phyloP scores from a whole-genome alignment of 2,329 filamentous ascomycete species.

The Nemania serpens region DNA sequence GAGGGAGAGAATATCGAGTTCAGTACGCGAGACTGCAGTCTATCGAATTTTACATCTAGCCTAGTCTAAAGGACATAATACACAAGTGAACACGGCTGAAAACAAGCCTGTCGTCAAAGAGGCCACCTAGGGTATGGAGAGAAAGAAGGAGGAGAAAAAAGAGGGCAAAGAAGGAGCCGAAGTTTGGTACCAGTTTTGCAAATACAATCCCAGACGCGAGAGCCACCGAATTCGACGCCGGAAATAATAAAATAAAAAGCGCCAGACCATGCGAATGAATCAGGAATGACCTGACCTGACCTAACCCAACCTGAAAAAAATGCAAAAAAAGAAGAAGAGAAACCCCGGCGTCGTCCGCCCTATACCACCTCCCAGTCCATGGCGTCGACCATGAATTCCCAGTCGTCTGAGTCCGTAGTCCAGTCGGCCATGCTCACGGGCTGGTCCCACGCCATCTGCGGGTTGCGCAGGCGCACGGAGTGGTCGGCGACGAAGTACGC shows the following conservation, averaged over 20 bases:
- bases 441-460: conserved; percentile 10
- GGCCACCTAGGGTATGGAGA: conserved; percentile 5
- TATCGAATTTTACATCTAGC: not conserved
- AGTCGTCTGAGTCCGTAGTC: conserved; percentile 49
- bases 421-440: conserved; percentile 30
- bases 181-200: not conserved
- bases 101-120: not conserved
- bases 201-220: not conserved
- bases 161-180: no score
- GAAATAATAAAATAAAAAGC: no score
- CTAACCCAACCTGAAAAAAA: not conserved
- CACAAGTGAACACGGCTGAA: conserved; percentile 1
- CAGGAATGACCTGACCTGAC: not conserved
- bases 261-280: not conserved
- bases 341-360: not conserved
- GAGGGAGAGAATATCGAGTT: not conserved
- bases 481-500: conserved; percentile 58
- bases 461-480: conserved; percentile 45
- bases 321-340: no score
- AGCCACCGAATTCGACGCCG: not conserved
- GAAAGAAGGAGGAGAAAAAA: not conserved
- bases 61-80: conserved; percentile 5
- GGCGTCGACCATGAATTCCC: conserved; percentile 63
- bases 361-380: conserved; percentile 61
- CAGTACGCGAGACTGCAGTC: not conserved